Evolutionary conservation across 129 eudicot genomes (phyloP), one percentile per base, ranked within the genome.

Genomic region (Calendula officinalis): DNA sequence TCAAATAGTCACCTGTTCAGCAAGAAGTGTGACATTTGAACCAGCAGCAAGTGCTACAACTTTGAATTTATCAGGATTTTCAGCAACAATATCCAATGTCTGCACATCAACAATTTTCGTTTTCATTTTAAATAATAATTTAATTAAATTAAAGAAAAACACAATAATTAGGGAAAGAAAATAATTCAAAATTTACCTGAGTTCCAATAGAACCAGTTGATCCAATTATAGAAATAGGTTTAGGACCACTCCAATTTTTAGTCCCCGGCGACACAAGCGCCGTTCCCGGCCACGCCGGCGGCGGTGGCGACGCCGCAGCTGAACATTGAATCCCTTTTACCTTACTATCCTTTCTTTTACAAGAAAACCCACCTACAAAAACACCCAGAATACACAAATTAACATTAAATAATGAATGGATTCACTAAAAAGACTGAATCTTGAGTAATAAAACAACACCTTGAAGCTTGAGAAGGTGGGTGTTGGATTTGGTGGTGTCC

Each of bases 11-110:
- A 94, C 99, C 95, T 94, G 99, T 70, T 94, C 97, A 9, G 99
- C 99, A 39, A 94, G 99, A 83, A 94, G 97, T 57, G 99, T 82
- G 67, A 94, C 97, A 64, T 94, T 94, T 42, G 99, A 88, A 56
- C 99, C 97, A 61, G 99, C 99, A 63, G 99, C 95, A 67, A 94
- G 97, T 50, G 99, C 99, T 1, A 94, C 97, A 54, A 94, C 90
- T 78, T 77, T 86, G 69, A 94, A 94, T 56, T 94, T 86, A 68
- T 89, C 97, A 11, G 99, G 97, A 74, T 89, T 84, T 66, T 94
- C 99, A 2, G 95, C 95, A 71, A 94, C 99, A 71, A 94, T 94
- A 75, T 94, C 99, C 55, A 94, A 63, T 65, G 99, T 94, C 99
- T 94, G 77, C 30, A 76, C 13, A 86, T 39, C 32, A 77, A 17